These are phyloP conservation scores for Stramenopiles sp. DNA, from an alignment of 352 stramenopile species.

Conservation along the genomic window DNA sequence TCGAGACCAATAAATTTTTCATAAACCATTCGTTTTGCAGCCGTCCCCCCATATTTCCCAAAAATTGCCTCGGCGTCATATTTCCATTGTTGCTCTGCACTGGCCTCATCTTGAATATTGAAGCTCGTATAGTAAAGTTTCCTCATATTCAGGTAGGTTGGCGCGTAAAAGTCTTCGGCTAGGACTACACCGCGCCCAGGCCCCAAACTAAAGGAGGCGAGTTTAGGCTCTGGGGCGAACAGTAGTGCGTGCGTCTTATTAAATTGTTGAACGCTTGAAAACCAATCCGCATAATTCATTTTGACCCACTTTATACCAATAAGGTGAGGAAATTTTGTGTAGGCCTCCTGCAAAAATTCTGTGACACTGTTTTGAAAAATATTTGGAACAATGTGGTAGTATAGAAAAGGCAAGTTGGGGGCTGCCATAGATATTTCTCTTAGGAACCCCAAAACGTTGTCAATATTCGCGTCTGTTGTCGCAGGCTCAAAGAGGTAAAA, in stretches of 20 bases:
- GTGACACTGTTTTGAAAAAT: background rate
- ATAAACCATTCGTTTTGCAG: background rate
- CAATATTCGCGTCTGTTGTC: background rate
- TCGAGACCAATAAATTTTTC: background rate
- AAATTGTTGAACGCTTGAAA: background rate
- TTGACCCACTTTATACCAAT: background rate
- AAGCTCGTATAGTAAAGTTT: background rate
- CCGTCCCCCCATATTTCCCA: background rate
- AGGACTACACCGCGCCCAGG: background rate
- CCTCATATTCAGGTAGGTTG: background rate
- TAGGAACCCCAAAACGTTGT: background rate
- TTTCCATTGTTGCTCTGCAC: background rate
- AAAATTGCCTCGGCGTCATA: background rate
- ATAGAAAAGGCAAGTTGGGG: background rate
- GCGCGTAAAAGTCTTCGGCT: background rate
- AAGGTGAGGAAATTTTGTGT: background rate
- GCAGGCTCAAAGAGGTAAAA: background rate
- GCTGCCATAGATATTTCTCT: background rate
- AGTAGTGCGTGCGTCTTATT: background rate
- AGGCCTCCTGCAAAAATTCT: background rate
- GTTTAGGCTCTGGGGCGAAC: background rate
- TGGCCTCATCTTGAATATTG: background rate
- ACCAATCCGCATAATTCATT: background rate
- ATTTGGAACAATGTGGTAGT: background rate
- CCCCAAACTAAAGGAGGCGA: background rate